A percentile compares a stretch with the other conserved stretches of the same genome.
These are phyloP conservation scores for Quillaja saponaria DNA, from an alignment of 306 rosid genomes.

Conservation along the genomic window DNA sequence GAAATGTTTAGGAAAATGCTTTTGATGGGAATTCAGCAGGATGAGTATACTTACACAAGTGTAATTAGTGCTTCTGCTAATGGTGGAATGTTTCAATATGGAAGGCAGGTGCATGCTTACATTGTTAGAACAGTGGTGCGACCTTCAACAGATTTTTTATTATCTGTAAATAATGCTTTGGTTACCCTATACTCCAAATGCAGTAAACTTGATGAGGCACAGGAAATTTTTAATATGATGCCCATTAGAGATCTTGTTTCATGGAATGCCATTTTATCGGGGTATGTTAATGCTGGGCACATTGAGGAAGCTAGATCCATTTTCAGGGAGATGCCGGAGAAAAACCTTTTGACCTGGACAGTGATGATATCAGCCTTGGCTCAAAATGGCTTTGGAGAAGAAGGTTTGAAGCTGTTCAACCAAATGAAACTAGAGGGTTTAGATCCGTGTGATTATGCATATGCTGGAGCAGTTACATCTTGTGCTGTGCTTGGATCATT, in stretches of 20 bases:
- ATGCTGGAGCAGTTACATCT: conserved; percentile 51
- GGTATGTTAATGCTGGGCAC: conserved; percentile 34
- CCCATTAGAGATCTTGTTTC: conserved; percentile 41
- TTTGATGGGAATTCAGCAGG: conserved; percentile 39
- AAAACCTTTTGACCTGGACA: conserved; percentile 49
- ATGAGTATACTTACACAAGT: conserved; percentile 54
- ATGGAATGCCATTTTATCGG: conserved; percentile 57
- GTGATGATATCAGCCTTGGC: conserved; percentile 56
- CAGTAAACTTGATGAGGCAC: conserved; percentile 41
- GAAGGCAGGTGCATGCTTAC: conserved; percentile 48
- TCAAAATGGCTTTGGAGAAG: conserved; percentile 53
- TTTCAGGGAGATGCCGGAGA: conserved; percentile 49
- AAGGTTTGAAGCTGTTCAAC: conserved; percentile 49
- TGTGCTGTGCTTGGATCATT: conserved; percentile 52
- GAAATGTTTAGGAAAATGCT: conserved; percentile 47
- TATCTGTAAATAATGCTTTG: conserved; percentile 49
- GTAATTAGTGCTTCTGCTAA: conserved; percentile 46
- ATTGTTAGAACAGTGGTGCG: conserved; percentile 38
- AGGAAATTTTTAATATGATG: conserved; percentile 39
- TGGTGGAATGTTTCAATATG: conserved; percentile 36
- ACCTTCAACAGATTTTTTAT: conserved; percentile 40
- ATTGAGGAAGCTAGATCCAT: conserved; percentile 49
- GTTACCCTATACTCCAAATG: conserved; percentile 43
- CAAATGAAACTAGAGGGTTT: conserved; percentile 49
- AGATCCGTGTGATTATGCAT: conserved; percentile 61